Conservation (phyloP, 768 basidiomycete species). For the Suillus luteus region DNA sequence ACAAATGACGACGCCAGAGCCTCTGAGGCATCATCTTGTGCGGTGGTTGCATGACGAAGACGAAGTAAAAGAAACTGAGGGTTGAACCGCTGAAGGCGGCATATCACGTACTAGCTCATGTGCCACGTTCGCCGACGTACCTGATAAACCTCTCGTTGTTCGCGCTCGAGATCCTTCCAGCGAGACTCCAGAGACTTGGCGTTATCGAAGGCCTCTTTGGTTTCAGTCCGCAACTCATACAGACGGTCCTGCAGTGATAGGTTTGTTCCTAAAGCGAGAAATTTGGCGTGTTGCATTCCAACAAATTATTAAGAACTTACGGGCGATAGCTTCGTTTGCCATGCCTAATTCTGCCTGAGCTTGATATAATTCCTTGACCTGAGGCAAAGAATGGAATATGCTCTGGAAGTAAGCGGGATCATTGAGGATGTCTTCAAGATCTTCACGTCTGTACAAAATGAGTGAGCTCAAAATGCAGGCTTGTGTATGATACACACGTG, state of each 20-base stretch:
- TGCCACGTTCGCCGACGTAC: constrained; percentile 40
- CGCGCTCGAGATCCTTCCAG: constrained; percentile 86
- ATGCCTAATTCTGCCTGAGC: constrained; percentile 76
- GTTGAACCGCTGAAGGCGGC: constrained; percentile 66
- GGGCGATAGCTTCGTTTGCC: constrained; percentile 85
- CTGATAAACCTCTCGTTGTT: constrained; percentile 88
- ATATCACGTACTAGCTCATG: constrained; percentile 16
- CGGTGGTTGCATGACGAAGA: constrained; percentile 82
- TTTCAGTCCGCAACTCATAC: constrained; percentile 76
- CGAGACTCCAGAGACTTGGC: constrained; percentile 78
- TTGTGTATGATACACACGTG: constrained; percentile 50
- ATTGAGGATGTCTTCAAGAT: constrained; percentile 84
- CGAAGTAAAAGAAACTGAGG: constrained; percentile 89
- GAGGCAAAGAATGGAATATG: constrained; percentile 74
- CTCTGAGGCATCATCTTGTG: constrained; percentile 90
- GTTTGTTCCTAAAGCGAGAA: constrained; percentile 59
- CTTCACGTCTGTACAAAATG: constrained; percentile 63
- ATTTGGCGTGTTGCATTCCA: constrained; percentile 15
- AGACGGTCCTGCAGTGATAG: constrained; percentile 74
- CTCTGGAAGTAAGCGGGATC: constrained; percentile 88
- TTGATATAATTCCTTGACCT: constrained; percentile 73
- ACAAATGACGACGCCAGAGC: constrained; percentile 82
- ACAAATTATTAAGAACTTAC: constrained; percentile 47
- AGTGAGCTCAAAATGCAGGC: constrained; percentile 15
- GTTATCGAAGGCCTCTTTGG: constrained; percentile 85